Percentiles rank a stretch among this genome's conserved stretches.
Conservation (phyloP, 192 early-diverging fungal genomes). For the Helicostylum pulchrum region DNA sequence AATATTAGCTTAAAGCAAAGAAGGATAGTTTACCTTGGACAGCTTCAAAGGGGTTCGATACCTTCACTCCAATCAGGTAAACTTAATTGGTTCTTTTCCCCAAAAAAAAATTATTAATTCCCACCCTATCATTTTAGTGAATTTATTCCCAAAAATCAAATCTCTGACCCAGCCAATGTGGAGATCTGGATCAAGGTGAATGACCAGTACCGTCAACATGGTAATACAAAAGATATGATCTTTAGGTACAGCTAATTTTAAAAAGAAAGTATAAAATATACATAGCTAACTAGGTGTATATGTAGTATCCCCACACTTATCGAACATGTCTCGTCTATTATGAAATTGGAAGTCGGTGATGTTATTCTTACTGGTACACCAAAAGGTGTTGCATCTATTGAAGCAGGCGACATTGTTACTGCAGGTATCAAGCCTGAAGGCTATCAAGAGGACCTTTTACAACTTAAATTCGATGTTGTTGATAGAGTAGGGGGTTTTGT, state of each 20-base stretch:
- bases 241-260: conserved; percentile 58
- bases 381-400: conserved; percentile 80
- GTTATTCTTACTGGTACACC: conserved; percentile 90
- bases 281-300: conserved; percentile 20
- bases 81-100: not conserved
- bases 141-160: conserved; percentile 65
- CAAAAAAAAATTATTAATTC: conserved; percentile 1
- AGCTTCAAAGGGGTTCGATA: conserved; percentile 91
- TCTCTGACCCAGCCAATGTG: conserved; percentile 70
- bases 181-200: conserved; percentile 69
- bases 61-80: conserved; percentile 84
- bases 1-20: conserved; percentile 64
- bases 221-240: conserved; percentile 83
- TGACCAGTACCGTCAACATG: conserved; percentile 69
- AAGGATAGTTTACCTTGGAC: conserved; percentile 87
- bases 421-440: conserved; percentile 50
- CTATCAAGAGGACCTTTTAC: too few species aligned
- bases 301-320: conserved; percentile 66
- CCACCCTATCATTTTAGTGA: conserved; percentile 36
- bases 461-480: too few species aligned
- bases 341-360: conserved; percentile 86
- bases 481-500: too few species aligned
- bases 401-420: conserved; percentile 68
- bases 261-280: not conserved
- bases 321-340: conserved; percentile 72